These are phyloP conservation scores for Naegleria gruberi DNA, from an alignment of 208 protist species.

Conservation along the genomic window DNA sequence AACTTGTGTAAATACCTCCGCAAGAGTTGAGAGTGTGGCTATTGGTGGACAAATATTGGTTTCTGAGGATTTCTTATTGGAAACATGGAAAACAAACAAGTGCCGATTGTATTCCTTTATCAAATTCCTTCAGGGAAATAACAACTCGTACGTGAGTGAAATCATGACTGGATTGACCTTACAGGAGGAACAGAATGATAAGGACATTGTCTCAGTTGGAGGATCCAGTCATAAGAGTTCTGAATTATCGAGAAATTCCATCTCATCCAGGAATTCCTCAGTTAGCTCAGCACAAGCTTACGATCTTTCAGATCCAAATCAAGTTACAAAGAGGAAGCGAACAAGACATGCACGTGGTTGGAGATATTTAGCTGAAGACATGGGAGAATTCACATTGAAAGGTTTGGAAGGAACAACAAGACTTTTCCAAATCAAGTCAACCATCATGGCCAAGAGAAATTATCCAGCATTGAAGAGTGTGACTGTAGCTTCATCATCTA, in stretches of 20 bases:
- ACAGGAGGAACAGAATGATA: no score
- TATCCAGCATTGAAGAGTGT: not conserved
- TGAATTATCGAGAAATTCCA: no score
- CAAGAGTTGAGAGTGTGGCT: constrained; percentile 29
- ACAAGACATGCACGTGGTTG: not conserved
- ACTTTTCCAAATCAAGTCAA: not conserved
- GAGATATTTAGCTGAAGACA: not conserved
- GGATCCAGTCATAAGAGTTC: no score
- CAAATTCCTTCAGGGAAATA: not conserved
- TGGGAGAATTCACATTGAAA: not conserved
- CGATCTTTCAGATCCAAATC: no score
- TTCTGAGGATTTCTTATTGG: constrained; percentile 6
- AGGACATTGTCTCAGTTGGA: no score
- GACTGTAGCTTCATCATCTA: no score
- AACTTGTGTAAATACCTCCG: constrained; percentile 32
- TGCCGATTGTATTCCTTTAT: not conserved
- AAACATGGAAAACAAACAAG: not conserved
- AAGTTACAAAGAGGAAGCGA: not conserved
- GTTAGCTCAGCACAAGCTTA: no score
- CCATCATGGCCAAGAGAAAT: not conserved
- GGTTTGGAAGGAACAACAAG: not conserved
- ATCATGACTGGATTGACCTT: no score
- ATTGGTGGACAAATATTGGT: constrained; percentile 36
- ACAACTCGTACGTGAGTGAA: not conserved
- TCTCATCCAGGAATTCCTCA: no score